These are phyloP conservation scores for Sindora glabra DNA, from an alignment of 306 rosid genomes.

Conservation along the genomic window DNA sequence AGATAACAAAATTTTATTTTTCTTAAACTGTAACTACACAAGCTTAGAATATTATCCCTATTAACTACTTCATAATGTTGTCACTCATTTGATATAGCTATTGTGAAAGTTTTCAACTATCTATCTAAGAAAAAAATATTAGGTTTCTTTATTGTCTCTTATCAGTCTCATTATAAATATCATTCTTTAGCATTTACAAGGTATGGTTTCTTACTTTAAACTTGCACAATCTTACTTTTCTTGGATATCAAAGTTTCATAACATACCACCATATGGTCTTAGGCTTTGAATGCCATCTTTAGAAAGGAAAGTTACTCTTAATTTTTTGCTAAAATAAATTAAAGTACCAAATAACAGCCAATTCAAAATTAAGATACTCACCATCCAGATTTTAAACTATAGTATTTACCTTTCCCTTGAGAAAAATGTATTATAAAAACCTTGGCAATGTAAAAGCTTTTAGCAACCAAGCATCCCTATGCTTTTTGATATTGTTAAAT, in stretches of 20 bases:
- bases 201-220: not conserved
- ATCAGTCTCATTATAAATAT: not conserved
- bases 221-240: not conserved
- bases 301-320: not conserved
- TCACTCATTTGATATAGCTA: not conserved
- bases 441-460: slow-evolving; percentile 77
- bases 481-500: slow-evolving; percentile 66
- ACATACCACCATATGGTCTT: not conserved
- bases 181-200: not conserved
- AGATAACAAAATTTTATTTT: not conserved
- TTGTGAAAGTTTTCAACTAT: not conserved
- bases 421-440: slow-evolving; percentile 13
- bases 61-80: not conserved
- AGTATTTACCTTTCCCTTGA: not conserved
- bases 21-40: not conserved
- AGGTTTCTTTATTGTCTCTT: not conserved
- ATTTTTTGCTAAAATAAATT: not conserved
- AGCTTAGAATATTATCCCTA: not conserved
- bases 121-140: not conserved
- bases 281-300: not conserved
- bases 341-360: not conserved
- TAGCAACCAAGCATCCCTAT: slow-evolving; percentile 70
- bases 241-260: not conserved
- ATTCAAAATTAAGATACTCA: not conserved
- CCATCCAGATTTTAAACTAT: not conserved